phyloP scores from a whole-genome alignment of 2,329 filamentous ascomycete genomes.

The Diaporthe amygdali region DNA sequence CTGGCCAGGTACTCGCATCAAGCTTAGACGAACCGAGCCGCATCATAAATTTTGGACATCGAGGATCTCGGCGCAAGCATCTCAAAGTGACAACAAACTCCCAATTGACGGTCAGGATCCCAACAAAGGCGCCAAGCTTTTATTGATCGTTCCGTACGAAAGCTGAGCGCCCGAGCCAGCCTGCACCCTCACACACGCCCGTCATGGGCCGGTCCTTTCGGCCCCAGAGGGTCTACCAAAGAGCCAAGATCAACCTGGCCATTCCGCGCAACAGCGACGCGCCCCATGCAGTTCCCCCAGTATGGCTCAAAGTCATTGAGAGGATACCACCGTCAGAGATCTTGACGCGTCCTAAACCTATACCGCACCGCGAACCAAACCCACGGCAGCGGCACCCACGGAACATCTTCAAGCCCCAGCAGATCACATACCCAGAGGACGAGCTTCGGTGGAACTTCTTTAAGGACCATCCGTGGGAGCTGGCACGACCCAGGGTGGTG shows the following conservation, averaged over 20 bases:
- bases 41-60: slow-evolving; percentile 43
- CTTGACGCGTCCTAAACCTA: slow-evolving; percentile 57
- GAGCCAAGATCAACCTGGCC: slow-evolving; percentile 40
- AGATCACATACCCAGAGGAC: slow-evolving; percentile 84
- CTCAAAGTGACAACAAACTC: slow-evolving; percentile 30
- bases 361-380: slow-evolving; percentile 47
- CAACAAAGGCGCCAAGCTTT: neutral
- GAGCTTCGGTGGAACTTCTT: slow-evolving; percentile 81
- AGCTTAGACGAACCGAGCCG: slow-evolving; percentile 45
- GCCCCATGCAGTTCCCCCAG: slow-evolving; percentile 38
- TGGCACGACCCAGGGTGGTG: slow-evolving; percentile 85
- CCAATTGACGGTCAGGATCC: neutral
- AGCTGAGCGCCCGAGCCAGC: neutral
- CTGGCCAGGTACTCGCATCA: slow-evolving; percentile 40
- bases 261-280: slow-evolving; percentile 35
- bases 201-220: slow-evolving; percentile 40
- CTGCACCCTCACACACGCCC: slow-evolving; percentile 19
- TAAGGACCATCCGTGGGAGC: slow-evolving; percentile 94
- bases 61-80: slow-evolving; percentile 37
- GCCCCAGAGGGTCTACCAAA: slow-evolving; percentile 50
- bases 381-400: slow-evolving; percentile 68
- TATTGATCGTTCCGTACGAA: neutral
- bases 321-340: slow-evolving; percentile 64
- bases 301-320: slow-evolving; percentile 59
- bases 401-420: slow-evolving; percentile 80